phyloP scores from a whole-genome alignment of 1,284 basidiomycete species.

The Lentinula novae-zelandiae region DNA sequence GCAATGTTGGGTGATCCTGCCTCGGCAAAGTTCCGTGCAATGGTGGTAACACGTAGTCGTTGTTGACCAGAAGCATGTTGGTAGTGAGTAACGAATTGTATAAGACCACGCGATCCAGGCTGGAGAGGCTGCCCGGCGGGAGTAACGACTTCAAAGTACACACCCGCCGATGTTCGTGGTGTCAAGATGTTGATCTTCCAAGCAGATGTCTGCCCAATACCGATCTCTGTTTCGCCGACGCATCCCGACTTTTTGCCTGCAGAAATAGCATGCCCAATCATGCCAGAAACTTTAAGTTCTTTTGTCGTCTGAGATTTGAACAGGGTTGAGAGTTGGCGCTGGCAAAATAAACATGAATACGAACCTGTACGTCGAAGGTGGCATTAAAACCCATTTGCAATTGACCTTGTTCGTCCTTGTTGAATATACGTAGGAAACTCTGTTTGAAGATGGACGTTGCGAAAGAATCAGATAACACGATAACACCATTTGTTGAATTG shows the following conservation, averaged over 20 bases:
- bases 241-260: constrained; percentile 96
- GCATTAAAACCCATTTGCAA: constrained; percentile 99
- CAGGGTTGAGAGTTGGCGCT: neutral
- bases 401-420: constrained; percentile 91
- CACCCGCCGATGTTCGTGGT: constrained; percentile 85
- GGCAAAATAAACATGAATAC: constrained; percentile 17
- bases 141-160: constrained; percentile 99
- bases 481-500: constrained; percentile 95
- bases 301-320: constrained; percentile 94
- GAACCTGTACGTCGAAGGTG: constrained; percentile 94
- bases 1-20: constrained; percentile 93
- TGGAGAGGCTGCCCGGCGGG: constrained; percentile 95
- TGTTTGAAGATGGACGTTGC: constrained; percentile 99
- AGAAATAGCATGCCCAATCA: constrained; percentile 97
- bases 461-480: constrained; percentile 96
- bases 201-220: constrained; percentile 98
- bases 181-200: constrained; percentile 96
- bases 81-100: constrained; percentile 99
- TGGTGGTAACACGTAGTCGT: constrained; percentile 93
- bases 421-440: constrained; percentile 91
- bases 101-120: constrained; percentile 90
- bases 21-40: constrained; percentile 96
- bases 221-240: constrained; percentile 99
- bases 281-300: constrained; percentile 96
- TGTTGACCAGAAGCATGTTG: constrained; percentile 96